These are phyloP conservation scores for Aspergillus sp. DNA, from an alignment of 2,329 filamentous ascomycete genomes.

Conservation along the genomic window DNA sequence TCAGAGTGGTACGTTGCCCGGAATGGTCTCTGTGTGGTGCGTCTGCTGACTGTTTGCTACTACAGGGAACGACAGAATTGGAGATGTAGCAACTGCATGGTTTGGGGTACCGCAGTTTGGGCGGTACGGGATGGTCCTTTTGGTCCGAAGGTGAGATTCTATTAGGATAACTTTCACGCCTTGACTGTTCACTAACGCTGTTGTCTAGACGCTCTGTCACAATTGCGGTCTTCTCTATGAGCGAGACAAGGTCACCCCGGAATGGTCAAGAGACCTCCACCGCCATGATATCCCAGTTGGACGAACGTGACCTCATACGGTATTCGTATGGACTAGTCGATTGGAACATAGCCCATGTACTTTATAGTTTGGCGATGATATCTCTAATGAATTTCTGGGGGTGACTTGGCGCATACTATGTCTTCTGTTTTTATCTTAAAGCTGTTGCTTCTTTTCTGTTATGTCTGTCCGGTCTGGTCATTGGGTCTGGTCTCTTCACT, in stretches of 20 bases:
- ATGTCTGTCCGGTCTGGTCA: conserved; percentile 1
- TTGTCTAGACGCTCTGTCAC: conserved; percentile 74
- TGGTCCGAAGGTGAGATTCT: conserved; percentile 69
- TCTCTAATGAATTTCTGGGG: conserved; percentile 24
- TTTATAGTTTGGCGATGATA: conserved; percentile 22
- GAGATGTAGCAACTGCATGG: conserved; percentile 83
- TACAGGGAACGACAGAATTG: conserved; percentile 72
- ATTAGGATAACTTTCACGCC: neutral
- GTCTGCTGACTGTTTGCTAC: neutral
- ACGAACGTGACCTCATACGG: conserved; percentile 14
- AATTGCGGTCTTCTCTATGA: conserved; percentile 91
- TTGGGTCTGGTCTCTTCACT: neutral
- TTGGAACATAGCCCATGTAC: conserved; percentile 17
- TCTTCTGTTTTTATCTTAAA: conserved; percentile 1
- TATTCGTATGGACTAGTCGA: no score
- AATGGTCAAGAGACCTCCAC: conserved; percentile 72
- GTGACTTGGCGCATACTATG: conserved; percentile 14
- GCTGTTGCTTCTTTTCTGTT: conserved; percentile 6
- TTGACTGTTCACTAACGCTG: neutral
- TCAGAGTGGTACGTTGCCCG: conserved; percentile 54
- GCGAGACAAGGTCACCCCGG: conserved; percentile 77
- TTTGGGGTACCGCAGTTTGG: conserved; percentile 91
- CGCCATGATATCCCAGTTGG: conserved; percentile 41
- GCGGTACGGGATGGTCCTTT: conserved; percentile 87
- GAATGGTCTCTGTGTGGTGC: neutral